Evolutionary conservation across 371 early-diverging fungal genomes (phyloP).

Genomic region (Gilbertella persicaria): DNA sequence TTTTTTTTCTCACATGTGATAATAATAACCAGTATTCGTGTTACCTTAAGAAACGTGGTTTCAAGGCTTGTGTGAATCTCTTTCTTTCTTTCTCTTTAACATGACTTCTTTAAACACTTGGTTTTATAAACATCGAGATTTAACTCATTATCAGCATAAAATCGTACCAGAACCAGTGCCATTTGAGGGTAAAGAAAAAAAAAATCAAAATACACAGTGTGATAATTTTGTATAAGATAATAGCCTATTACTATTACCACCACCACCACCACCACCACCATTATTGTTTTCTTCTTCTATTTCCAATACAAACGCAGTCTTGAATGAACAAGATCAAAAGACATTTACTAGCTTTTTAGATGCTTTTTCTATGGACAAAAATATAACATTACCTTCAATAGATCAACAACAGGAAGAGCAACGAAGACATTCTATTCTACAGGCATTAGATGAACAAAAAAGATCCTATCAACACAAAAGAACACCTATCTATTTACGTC

Average conservation of each 20-base stretch:
- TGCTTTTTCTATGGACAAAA: slow-evolving; percentile 43
- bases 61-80: slow-evolving; percentile 15
- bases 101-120: slow-evolving; percentile 4
- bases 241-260: slow-evolving; percentile 26
- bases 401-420: slow-evolving; percentile 20
- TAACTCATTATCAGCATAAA: slow-evolving; percentile 5
- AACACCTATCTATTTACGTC: neutral
- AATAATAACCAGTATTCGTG: slow-evolving; percentile 7
- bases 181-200: slow-evolving; percentile 27
- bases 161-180: slow-evolving; percentile 32
- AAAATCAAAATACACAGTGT: neutral
- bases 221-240: slow-evolving; percentile 2
- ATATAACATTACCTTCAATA: slow-evolving; percentile 9
- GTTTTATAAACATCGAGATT: slow-evolving; percentile 3
- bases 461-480: slow-evolving; percentile 12
- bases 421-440: slow-evolving; percentile 25
- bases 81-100: slow-evolving; percentile 1
- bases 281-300: too few relatives aligned
- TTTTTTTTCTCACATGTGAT: slow-evolving; percentile 18
- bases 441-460: slow-evolving; percentile 34
- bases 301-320: slow-evolving; percentile 15
- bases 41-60: slow-evolving; percentile 17
- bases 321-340: slow-evolving; percentile 50
- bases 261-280: slow-evolving; percentile 8
- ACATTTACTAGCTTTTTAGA: slow-evolving; percentile 49